These are phyloP conservation scores for Pseudogymnoascus sp. DNA, from an alignment of 2,329 filamentous ascomycete species.

Conservation along the genomic window DNA sequence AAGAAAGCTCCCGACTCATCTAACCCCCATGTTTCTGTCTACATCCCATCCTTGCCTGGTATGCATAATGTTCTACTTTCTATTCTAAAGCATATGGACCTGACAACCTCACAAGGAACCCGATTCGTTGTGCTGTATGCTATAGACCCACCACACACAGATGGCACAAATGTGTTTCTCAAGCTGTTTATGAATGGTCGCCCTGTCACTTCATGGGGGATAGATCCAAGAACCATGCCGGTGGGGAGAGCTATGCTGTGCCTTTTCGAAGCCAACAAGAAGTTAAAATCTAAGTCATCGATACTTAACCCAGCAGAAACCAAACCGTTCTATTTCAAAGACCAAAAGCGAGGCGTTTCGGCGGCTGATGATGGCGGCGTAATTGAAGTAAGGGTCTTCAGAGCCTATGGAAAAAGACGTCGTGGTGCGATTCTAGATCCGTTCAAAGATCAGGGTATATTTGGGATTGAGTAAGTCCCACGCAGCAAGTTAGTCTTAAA, in stretches of 20 bases:
- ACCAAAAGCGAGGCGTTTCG: conserved; percentile 22
- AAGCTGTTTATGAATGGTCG: conserved; percentile 48
- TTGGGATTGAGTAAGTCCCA: conserved; percentile 44
- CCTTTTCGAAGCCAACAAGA: conserved; percentile 40
- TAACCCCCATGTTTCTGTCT: conserved; percentile 42
- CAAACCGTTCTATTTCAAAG: conserved; percentile 42
- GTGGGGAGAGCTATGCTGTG: conserved; percentile 37
- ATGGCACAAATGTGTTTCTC: conserved; percentile 41
- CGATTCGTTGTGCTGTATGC: conserved; percentile 47
- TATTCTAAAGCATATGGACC: background rate
- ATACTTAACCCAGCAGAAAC: conserved; percentile 36
- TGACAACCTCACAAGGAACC: conserved; percentile 31
- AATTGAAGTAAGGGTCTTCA: conserved; percentile 46
- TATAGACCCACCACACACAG: conserved; percentile 30
- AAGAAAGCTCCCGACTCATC: background rate
- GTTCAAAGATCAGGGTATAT: conserved; percentile 41
- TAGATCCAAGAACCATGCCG: conserved; percentile 30
- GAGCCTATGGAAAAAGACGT: conserved; percentile 40
- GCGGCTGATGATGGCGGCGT: conserved; percentile 46
- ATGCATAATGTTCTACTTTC: background rate
- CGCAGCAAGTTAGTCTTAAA: conserved; percentile 8
- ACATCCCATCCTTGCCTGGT: conserved; percentile 49
- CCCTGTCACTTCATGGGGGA: conserved; percentile 45
- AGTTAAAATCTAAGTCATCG: conserved; percentile 31
- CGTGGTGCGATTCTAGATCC: conserved; percentile 34